Evolutionary conservation across 352 stramenopile species (phyloP), one percentile per base, ranked within the genome.

Genomic region (Globisporangium cederbergense): DNA sequence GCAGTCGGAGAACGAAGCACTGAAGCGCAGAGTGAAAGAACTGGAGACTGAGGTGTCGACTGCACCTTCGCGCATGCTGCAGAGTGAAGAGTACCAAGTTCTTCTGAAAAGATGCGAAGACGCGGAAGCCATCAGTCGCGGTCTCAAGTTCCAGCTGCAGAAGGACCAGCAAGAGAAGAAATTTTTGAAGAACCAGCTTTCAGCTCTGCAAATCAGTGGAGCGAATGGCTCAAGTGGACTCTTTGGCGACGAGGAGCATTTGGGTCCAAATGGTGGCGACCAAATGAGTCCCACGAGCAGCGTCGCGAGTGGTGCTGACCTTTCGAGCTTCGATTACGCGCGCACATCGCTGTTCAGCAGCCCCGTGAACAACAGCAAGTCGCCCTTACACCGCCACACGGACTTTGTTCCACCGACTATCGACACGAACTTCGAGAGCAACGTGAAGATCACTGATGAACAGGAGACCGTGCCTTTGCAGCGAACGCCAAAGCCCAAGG

Each of bases 101-200:
- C 57, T 92, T 16, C 6, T 89, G 32, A 89, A 87, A 51, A 67
- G 74, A 30, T 81, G 63, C 32, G 75, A 94, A 45, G 78, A 92
- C 60, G 73, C 81, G 0, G 86, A 92, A 50, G 83, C 86, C 11
- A 88, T 91, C 47, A 71, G 76, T 45, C 75, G 81, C 4, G 83
- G 81, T 20, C 66, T 91, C 7, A 78, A 78, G 10, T 91, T 86
- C 56, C 86, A 94, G 65, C 57, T 94, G 13, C 72, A 89, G 42
- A 91, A 92, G 52, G 81, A 86, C 20, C 76, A 88, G 51, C 72
- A 92, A 25, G 81, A 92, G 71, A 94, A 92, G 58, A 90, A 88
- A 20, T 89, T 81, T 40, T 54, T 92, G 8, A 78, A 82, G 60
- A 87, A 86, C 64, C 79, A 94, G 52, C 62, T 90, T 2, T 60